Conservation (phyloP, 73 alveolate genomes). For the Tetrahymena elliotti region DNA sequence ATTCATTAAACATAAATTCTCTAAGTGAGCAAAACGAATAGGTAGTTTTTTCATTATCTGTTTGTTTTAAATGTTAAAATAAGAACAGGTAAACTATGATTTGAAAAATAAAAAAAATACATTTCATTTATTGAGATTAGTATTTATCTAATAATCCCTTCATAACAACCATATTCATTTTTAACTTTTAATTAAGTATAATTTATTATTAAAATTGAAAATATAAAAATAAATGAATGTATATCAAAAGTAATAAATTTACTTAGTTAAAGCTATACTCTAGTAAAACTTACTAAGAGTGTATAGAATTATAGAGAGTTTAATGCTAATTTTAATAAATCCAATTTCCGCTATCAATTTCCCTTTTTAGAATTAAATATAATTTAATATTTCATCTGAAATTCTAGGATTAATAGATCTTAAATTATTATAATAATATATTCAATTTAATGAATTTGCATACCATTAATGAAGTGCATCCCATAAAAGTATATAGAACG, state of each 20-base stretch:
- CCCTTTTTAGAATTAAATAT: background rate
- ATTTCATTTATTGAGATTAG: background rate
- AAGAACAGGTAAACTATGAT: background rate
- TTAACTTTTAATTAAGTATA: background rate
- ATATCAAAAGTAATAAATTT: too few relatives aligned
- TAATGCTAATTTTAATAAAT: background rate
- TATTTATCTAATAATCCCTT: background rate
- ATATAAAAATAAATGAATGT: too few relatives aligned
- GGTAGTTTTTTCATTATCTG: background rate
- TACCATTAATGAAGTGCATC: background rate
- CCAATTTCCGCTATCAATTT: background rate
- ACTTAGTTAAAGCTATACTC: background rate
- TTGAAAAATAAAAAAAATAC: background rate
- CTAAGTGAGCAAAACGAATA: background rate
- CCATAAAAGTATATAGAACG: background rate
- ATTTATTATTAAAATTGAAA: too few relatives aligned
- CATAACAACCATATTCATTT: background rate
- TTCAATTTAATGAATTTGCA: too few relatives aligned
- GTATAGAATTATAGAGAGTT: background rate
- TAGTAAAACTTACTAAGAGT: background rate
- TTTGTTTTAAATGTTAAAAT: too few relatives aligned
- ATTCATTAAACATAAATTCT: background rate
- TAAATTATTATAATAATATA: too few relatives aligned
- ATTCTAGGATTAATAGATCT: too few relatives aligned
- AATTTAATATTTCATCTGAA: too few relatives aligned